phyloP scores from a whole-genome alignment of 116 monocot species.

The Posidonia oceanica region DNA sequence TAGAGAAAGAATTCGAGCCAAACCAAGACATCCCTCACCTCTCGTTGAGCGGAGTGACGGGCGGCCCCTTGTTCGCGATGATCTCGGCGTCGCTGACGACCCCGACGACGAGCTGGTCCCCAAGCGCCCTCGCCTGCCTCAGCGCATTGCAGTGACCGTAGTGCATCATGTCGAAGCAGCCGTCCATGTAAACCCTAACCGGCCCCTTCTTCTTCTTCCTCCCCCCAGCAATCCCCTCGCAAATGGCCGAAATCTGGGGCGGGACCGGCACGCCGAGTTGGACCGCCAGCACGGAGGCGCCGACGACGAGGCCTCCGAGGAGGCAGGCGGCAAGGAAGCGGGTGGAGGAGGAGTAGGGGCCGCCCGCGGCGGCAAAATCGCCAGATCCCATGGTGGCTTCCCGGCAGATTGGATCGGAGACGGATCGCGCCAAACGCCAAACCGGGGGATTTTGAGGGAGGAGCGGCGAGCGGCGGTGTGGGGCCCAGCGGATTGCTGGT shows the following conservation, averaged over 20 bases:
- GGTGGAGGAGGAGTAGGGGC: no score
- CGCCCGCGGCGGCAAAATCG: no score
- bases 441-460: no score
- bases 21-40: constrained; percentile 22
- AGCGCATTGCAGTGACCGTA: constrained; percentile 94
- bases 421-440: no score
- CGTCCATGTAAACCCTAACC: constrained; percentile 92
- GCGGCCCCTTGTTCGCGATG: constrained; percentile 82
- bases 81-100: constrained; percentile 95
- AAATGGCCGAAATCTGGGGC: constrained; percentile 4
- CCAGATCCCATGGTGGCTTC: no score
- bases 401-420: no score
- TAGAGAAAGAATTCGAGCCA: no score
- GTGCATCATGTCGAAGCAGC: constrained; percentile 99
- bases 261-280: constrained; percentile 12
- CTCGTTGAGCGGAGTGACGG: constrained; percentile 75
- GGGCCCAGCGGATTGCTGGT: no score
- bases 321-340: constrained; percentile 17
- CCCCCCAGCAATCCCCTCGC: background rate
- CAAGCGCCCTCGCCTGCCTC: constrained; percentile 72
- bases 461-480: no score
- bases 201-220: constrained; percentile 42
- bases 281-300: constrained; percentile 31
- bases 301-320: constrained; percentile 35
- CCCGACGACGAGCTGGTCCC: constrained; percentile 84